Conservation (phyloP, 495 filamentous ascomycete species). For the Chaetomidium leptoderma region DNA sequence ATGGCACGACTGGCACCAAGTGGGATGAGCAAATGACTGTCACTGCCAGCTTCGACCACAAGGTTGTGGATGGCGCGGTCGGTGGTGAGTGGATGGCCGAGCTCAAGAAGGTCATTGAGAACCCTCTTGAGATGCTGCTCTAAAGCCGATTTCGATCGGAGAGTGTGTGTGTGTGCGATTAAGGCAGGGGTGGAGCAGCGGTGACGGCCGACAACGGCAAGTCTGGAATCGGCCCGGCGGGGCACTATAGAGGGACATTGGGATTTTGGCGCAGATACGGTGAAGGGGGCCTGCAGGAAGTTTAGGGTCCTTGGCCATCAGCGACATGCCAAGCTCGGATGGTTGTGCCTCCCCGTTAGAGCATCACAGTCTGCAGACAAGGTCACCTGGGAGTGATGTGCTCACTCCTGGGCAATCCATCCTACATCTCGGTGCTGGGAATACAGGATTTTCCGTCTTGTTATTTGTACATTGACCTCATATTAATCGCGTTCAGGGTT, state of each 20-base stretch:
- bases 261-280: conserved; percentile 7
- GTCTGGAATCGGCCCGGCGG: background rate
- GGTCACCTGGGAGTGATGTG: conserved; percentile 22
- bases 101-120: conserved; percentile 96
- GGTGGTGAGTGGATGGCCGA: conserved; percentile 96
- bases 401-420: conserved; percentile 20
- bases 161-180: background rate
- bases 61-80: conserved; percentile 82
- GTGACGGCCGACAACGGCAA: background rate
- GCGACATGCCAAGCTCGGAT: background rate
- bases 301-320: background rate
- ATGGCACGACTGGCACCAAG: conserved; percentile 68
- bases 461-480: conserved; percentile 33
- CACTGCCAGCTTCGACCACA: conserved; percentile 96
- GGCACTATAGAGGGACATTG: conserved; percentile 9
- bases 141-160: conserved; percentile 38
- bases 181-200: background rate
- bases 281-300: background rate
- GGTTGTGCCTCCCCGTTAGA: background rate
- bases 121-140: conserved; percentile 88
- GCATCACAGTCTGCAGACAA: conserved; percentile 5
- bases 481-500: conserved; percentile 24
- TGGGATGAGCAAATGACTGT: conserved; percentile 98
- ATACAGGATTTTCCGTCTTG: conserved; percentile 22
- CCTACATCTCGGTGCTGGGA: conserved; percentile 24